phyloP scores from a whole-genome alignment of 257 asterid genomes.

The Apocynum venetum region DNA sequence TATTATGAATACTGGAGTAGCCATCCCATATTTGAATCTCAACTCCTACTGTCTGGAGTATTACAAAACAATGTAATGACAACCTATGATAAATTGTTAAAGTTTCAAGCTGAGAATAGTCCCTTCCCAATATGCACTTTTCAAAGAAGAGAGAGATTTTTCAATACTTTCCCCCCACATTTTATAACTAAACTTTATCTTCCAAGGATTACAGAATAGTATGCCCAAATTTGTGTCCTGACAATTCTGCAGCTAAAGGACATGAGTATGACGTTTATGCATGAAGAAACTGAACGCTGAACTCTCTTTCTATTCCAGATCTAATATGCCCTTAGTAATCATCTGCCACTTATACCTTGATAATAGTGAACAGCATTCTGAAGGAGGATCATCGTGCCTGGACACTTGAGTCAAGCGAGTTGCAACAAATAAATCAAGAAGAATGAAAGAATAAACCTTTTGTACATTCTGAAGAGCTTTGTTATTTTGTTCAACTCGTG shows the following conservation, averaged over 20 bases:
- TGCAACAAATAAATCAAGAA: not conserved
- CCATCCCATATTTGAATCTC: too few species aligned
- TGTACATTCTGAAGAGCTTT: not conserved
- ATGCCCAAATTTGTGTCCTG: too few species aligned
- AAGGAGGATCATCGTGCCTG: not conserved
- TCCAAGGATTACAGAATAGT: too few species aligned
- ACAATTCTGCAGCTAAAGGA: not conserved
- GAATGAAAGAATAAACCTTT: not conserved
- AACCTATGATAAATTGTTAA: too few species aligned
- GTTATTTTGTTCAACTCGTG: slow-evolving; percentile 11
- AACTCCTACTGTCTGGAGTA: too few species aligned
- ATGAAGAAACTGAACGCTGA: not conserved
- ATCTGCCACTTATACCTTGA: not conserved
- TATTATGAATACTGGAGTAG: too few species aligned
- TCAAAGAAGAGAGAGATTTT: too few species aligned
- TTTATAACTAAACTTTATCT: too few species aligned
- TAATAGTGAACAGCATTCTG: not conserved
- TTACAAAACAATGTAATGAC: too few species aligned
- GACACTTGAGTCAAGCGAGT: not conserved
- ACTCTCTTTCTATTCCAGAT: not conserved
- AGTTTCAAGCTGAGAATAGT: too few species aligned
- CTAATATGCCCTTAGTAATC: not conserved
- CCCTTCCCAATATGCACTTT: too few species aligned
- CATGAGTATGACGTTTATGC: not conserved
- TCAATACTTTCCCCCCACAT: too few species aligned